These are phyloP conservation scores for Endogone sp. DNA, from an alignment of 192 early-diverging fungal species.

Conservation along the genomic window DNA sequence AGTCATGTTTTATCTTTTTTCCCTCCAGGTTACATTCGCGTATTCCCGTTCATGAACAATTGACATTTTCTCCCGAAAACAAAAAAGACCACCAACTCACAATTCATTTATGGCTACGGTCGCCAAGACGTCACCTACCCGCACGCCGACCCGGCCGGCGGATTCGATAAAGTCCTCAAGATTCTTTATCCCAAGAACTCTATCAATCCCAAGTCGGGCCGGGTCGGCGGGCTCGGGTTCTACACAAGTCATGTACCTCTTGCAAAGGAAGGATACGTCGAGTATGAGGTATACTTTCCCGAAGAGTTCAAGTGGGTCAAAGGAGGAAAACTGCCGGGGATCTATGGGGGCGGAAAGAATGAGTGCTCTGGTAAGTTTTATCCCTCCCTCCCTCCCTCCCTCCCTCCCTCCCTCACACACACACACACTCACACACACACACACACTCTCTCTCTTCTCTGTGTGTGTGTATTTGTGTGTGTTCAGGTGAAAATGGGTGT, in stretches of 20 bases:
- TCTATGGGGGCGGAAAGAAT: slow-evolving; percentile 41
- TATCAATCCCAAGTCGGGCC: slow-evolving; percentile 14
- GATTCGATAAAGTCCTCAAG: slow-evolving; percentile 1
- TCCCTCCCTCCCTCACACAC: too few species aligned
- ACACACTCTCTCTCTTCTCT: too few species aligned
- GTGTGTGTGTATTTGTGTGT: too few species aligned
- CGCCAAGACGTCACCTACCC: slow-evolving; percentile 10
- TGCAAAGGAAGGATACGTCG: slow-evolving; percentile 15
- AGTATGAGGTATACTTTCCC: slow-evolving; percentile 43
- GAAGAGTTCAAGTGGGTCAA: slow-evolving; percentile 48
- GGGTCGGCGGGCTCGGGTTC: slow-evolving; percentile 14
- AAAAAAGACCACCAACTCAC: too few species aligned
- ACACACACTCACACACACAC: too few species aligned
- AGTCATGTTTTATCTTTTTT: too few species aligned
- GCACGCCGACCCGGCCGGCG: neutral
- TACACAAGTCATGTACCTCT: neutral
- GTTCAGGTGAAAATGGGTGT: too few species aligned
- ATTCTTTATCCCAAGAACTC: slow-evolving; percentile 17
- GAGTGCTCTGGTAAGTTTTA: slow-evolving; percentile 37
- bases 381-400: too few species aligned
- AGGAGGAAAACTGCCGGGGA: slow-evolving; percentile 57
- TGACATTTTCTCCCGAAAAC: too few species aligned
- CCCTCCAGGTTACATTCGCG: too few species aligned
- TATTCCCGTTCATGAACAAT: too few species aligned
- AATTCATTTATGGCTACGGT: slow-evolving; percentile 12